Evolutionary conservation across 805 yeast genomes (phyloP), one percentile per base, ranked within the genome.

Genomic region (Cyberlindnera galapagoensis): DNA sequence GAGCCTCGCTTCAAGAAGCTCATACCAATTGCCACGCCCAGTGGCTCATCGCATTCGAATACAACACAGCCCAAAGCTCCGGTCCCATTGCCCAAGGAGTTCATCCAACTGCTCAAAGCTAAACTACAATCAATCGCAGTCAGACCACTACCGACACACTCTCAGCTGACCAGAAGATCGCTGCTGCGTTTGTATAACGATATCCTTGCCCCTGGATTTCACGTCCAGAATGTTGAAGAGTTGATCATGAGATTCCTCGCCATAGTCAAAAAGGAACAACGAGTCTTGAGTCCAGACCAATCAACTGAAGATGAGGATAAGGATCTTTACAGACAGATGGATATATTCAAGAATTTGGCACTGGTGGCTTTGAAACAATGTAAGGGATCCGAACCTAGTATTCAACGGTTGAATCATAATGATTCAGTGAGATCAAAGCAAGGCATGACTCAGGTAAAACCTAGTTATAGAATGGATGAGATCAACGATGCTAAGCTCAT

Each of bases 141-240:
- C 59, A 63, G 66, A 18, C 52, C 60, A 35, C n/a, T n/a, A n/a
- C 50, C 45, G 23, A 55, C 48, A 11, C 37, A 52, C 8, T 50
- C 17, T 47, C 60, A 24, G 74, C 56, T 67, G 35, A 66, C 79
- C 9, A 62, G 82, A 39, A 59, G 81, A 21, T 68, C 78, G 31
- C 62, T 79, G 28, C 53, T 81, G 17, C 69, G 82, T 17, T 66
- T 80, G 36, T 80, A 81, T 51, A 76, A 76, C 35, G 79, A 75
- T 27, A 44, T 76, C 18, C 57, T 78, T 22, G 4, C 54, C 44
- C 18, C 59, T 60, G 43, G 61, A 58, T 21, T 48, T 44, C 18
- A 37, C 2, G 30, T 56, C 25, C 52, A 47, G 11, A 60, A 61
- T 15, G 56, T 60, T 9, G 64, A 63, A 35, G 76, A 71, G 32